Base-by-base conservation (phyloP, 1,139 yeast genomes). In the Lodderomyces oxycetoniae region DNA sequence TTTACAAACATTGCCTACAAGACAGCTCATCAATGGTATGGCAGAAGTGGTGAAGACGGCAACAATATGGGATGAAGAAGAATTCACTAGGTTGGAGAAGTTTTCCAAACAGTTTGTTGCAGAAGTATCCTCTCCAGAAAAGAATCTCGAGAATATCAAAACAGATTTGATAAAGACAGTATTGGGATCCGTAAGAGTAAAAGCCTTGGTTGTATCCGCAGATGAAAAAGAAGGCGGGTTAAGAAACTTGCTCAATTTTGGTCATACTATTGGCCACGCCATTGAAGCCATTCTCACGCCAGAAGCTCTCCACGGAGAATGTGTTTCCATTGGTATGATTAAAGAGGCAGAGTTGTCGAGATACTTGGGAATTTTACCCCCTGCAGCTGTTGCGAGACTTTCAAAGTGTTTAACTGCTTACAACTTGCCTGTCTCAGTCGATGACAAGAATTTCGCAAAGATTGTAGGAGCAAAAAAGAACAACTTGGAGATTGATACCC, bases 21-120 rank as follows among this genome's bases (percentile, higher is more conserved):
- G 98, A 49, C 97, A 93, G 57, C 87, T 93, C 57, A 86, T 93
- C 51, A 93, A 93, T 53, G 99, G 99, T 43, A 91, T 93, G 91
- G 95, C 96, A 2, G 99, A 93, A 63, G 96, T 93, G 37, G 83
- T 93, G 48, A 93, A 91, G 64, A 93, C 98, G 8, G 98, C 97
- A 7, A 96, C 97, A 24, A 89, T 93, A 51, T 93, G 97, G 97
- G 82, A 89, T 55, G 96, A 85, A 47, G 67, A 57, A 0, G 97
- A 91, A 55, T 93, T 93, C 57, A 65, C 79, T 25, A 70, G 96
- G 45, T 73, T 93, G 41, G 99, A 93, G 59, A 61, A 69, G 23
- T 78, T 88, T 53, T 79, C 95, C 28, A 71, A 74, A 30, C 54
- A 62, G 16, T 89, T 91, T 53, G 68, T 86, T 39, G 64, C 72